These are phyloP conservation scores for Microbotryum saponariae DNA, from an alignment of 1,284 basidiomycete species.

Conservation along the genomic window DNA sequence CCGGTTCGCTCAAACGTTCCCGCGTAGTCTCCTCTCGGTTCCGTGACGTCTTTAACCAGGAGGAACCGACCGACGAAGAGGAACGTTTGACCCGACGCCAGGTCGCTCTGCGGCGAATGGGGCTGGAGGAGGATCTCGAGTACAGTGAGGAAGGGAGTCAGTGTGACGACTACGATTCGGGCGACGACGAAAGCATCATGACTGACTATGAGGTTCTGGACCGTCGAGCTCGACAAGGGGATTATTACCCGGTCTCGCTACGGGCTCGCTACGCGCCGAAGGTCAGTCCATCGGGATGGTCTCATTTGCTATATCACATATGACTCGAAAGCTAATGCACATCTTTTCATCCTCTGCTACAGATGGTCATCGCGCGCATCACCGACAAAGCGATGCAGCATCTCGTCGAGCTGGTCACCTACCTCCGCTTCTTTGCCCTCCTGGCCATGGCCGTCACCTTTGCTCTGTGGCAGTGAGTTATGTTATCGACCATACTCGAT, in stretches of 20 bases:
- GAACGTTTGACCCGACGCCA: constrained; percentile 4
- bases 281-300: background rate
- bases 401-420: constrained; percentile 16
- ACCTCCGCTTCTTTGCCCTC: constrained; percentile 21
- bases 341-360: no score
- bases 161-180: background rate
- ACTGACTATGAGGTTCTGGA: background rate
- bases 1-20: no score
- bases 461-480: constrained; percentile 28
- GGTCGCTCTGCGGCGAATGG: background rate
- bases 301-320: no score
- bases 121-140: background rate
- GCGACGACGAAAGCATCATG: constrained; percentile 3
- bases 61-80: background rate
- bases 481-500: background rate
- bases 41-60: background rate
- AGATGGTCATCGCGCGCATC: constrained; percentile 15
- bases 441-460: constrained; percentile 21
- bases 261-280: constrained; percentile 28
- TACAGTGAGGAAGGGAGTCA: background rate
- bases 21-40: no score
- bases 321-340: no score
- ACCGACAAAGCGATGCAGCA: constrained; percentile 18
- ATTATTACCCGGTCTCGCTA: constrained; percentile 31
- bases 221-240: constrained; percentile 3